phyloP scores from a whole-genome alignment of 129 eudicot species.

The Ambrosia trifida region DNA sequence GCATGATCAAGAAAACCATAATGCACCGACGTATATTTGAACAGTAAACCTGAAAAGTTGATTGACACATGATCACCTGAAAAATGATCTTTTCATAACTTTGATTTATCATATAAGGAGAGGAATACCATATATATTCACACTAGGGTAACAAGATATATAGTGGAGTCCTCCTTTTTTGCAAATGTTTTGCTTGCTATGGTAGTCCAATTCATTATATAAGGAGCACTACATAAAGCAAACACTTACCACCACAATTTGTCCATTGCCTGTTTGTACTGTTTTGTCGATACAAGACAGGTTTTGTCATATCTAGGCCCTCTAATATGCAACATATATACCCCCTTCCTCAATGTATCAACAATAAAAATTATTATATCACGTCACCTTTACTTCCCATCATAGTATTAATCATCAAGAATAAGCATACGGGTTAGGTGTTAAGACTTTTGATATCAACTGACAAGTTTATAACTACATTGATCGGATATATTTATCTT shows the following conservation, averaged over 20 bases:
- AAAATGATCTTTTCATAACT: neutral
- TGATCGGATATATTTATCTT: too few relatives aligned
- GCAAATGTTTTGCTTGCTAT: constrained; percentile 45
- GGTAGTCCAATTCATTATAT: constrained; percentile 56
- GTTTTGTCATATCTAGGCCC: constrained; percentile 42
- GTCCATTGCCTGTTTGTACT: constrained; percentile 51
- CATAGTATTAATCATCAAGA: too few relatives aligned
- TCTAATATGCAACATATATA: constrained; percentile 25
- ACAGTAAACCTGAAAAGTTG: neutral
- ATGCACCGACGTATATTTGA: neutral
- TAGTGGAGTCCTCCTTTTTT: constrained; percentile 42
- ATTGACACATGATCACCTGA: neutral
- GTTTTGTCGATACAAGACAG: constrained; percentile 36
- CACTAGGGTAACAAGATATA: constrained; percentile 1
- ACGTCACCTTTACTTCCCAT: too few relatives aligned
- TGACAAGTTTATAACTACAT: too few relatives aligned
- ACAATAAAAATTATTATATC: too few relatives aligned
- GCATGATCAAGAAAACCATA: neutral
- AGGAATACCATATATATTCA: neutral
- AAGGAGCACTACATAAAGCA: constrained; percentile 67
- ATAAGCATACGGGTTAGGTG: too few relatives aligned
- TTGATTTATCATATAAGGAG: neutral
- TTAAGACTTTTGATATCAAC: too few relatives aligned
- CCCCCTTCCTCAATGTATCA: constrained; percentile 18
- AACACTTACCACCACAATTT: constrained; percentile 76